These are phyloP conservation scores for Fusarium marasasianum DNA, from an alignment of 2,329 filamentous ascomycete genomes.

Conservation along the genomic window DNA sequence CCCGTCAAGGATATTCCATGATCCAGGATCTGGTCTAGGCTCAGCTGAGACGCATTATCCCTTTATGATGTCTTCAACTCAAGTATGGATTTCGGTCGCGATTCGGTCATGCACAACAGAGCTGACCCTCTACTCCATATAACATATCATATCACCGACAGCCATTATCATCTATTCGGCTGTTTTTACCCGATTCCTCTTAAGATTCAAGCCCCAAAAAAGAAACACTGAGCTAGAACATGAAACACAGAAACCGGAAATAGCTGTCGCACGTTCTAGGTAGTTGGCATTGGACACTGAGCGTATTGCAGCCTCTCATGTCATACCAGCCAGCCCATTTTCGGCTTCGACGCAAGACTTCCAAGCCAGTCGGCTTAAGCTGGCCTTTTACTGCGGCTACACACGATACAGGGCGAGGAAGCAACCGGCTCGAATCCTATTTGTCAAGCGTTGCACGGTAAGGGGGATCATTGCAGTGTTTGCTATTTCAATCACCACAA, in stretches of 20 bases:
- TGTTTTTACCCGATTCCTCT: neutral
- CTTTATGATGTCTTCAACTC: slow-evolving; percentile 17
- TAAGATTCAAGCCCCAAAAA: neutral
- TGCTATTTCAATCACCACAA: slow-evolving; percentile 11
- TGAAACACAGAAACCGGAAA: slow-evolving; percentile 27
- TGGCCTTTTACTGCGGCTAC: slow-evolving; percentile 9
- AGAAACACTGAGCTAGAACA: slow-evolving; percentile 20
- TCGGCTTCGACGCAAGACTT: neutral
- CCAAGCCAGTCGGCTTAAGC: slow-evolving; percentile 4
- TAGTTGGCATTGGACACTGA: neutral
- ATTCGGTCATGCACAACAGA: neutral
- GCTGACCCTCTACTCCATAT: neutral
- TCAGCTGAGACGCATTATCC: slow-evolving; percentile 18
- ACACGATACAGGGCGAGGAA: slow-evolving; percentile 16
- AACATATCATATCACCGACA: neutral
- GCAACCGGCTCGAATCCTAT: slow-evolving; percentile 10
- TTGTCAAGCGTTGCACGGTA: neutral
- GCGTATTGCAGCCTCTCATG: slow-evolving; percentile 9
- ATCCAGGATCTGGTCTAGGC: slow-evolving; percentile 13
- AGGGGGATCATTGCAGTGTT: slow-evolving; percentile 22
- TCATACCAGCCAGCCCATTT: neutral
- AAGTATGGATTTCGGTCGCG: slow-evolving; percentile 1
- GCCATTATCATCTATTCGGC: neutral
- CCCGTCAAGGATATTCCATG: slow-evolving; percentile 18
- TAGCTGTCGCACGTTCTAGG: slow-evolving; percentile 12